Evolutionary conservation across 495 filamentous ascomycete genomes (phyloP).

Genomic region (Hypoxylon trugodes): DNA sequence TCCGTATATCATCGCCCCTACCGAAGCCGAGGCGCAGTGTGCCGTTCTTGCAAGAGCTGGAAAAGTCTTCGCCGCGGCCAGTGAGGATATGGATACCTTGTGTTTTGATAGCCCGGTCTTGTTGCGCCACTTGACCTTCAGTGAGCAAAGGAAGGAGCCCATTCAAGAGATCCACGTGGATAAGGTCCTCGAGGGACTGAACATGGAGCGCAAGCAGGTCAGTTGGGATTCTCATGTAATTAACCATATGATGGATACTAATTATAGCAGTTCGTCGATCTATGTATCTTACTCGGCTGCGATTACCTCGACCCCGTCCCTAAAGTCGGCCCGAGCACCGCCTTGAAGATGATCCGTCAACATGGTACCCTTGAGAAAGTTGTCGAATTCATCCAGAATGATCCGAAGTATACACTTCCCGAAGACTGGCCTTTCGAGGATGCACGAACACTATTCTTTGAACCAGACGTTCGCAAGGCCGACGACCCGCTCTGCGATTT

Average conservation of each 20-base stretch:
- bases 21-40: slow-evolving; percentile 97
- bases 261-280: slow-evolving; percentile 81
- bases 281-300: slow-evolving; percentile 97
- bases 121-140: slow-evolving; percentile 92
- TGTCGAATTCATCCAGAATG: slow-evolving; percentile 76
- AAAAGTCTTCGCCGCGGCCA: slow-evolving; percentile 96
- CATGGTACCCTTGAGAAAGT: slow-evolving; percentile 87
- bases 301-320: slow-evolving; percentile 97
- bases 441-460: slow-evolving; percentile 87
- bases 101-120: slow-evolving; percentile 94
- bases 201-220: slow-evolving; percentile 86
- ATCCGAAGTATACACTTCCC: slow-evolving; percentile 80
- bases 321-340: slow-evolving; percentile 89
- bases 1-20: slow-evolving; percentile 92
- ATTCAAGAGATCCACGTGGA: slow-evolving; percentile 93
- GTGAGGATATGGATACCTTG: slow-evolving; percentile 98
- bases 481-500: slow-evolving; percentile 90
- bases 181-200: slow-evolving; percentile 81
- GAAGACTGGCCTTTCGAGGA: slow-evolving; percentile 95
- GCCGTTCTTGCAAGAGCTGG: slow-evolving; percentile 88
- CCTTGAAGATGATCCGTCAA: slow-evolving; percentile 91
- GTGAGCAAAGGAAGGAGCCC: slow-evolving; percentile 95
- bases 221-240: neutral
- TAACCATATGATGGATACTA: neutral
- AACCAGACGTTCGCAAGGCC: slow-evolving; percentile 87